These are phyloP conservation scores for Cryomyces antarcticus DNA, from an alignment of 495 filamentous ascomycete species.

Conservation along the genomic window DNA sequence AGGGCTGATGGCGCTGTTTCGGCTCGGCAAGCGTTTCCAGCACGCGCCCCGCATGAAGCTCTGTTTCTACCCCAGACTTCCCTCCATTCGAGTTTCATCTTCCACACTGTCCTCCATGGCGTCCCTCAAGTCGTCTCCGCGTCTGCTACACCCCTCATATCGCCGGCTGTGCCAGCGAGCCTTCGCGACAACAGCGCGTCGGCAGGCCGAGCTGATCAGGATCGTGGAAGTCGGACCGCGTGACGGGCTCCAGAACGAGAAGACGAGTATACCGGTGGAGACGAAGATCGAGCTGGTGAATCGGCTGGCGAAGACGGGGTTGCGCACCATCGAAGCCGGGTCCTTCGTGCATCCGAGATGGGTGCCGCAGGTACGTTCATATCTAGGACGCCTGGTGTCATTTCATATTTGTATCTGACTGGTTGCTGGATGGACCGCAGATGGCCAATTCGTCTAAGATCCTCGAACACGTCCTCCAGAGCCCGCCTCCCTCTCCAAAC, in stretches of 20 bases:
- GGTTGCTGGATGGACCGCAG: slow-evolving; percentile 22
- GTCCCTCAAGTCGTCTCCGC: not conserved
- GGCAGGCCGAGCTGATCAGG: slow-evolving; percentile 23
- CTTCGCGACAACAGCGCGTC: not conserved
- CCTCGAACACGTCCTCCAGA: slow-evolving; percentile 45
- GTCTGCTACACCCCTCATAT: not conserved
- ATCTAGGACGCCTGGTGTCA: not conserved
- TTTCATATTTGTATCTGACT: not conserved
- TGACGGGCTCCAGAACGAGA: slow-evolving; percentile 94
- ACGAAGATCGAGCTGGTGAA: slow-evolving; percentile 77
- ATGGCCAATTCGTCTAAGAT: slow-evolving; percentile 86
- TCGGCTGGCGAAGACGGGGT: slow-evolving; percentile 61
- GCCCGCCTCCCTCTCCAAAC: slow-evolving; percentile 33
- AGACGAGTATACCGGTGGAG: slow-evolving; percentile 52
- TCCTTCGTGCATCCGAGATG: slow-evolving; percentile 94
- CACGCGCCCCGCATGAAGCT: not conserved
- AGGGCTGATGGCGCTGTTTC: too few species aligned
- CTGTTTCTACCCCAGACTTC: not conserved
- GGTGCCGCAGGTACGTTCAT: slow-evolving; percentile 64
- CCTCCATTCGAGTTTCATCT: not conserved
- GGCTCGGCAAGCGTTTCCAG: too few species aligned
- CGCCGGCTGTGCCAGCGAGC: not conserved
- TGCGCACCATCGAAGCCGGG: slow-evolving; percentile 79
- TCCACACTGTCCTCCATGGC: not conserved
- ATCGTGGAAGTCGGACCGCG: slow-evolving; percentile 88